phyloP scores from a whole-genome alignment of 805 yeast species.

The Wickerhamomyces subpelliculosus region DNA sequence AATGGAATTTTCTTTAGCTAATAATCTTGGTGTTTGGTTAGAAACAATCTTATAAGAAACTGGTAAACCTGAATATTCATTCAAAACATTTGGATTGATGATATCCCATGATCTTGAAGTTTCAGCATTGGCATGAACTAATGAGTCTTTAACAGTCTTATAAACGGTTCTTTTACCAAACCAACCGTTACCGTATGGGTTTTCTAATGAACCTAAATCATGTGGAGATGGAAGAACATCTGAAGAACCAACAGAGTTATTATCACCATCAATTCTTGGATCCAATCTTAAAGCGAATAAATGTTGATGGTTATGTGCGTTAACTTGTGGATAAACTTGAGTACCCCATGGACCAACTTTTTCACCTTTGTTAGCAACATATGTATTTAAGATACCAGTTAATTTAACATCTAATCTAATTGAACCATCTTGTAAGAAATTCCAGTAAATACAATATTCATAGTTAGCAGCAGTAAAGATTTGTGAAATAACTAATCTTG shows the following conservation, averaged over 20 bases:
- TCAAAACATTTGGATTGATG: slow-evolving; percentile 61
- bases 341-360: slow-evolving; percentile 75
- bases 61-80: slow-evolving; percentile 69
- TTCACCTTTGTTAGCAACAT: slow-evolving; percentile 56
- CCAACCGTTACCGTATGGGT: slow-evolving; percentile 76
- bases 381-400: slow-evolving; percentile 80
- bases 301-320: slow-evolving; percentile 86
- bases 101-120: slow-evolving; percentile 74
- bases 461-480: slow-evolving; percentile 84
- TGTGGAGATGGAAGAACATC: slow-evolving; percentile 57
- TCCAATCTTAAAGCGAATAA: slow-evolving; percentile 70
- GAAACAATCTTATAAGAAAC: slow-evolving; percentile 73
- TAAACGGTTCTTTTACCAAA: slow-evolving; percentile 56
- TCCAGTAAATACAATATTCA: slow-evolving; percentile 82
- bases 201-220: slow-evolving; percentile 60
- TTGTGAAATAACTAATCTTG: slow-evolving; percentile 67
- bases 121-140: slow-evolving; percentile 51
- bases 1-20: slow-evolving; percentile 68
- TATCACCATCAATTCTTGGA: slow-evolving; percentile 77
- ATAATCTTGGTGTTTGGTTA: slow-evolving; percentile 62
- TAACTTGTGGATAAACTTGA: slow-evolving; percentile 68
- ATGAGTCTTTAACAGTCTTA: slow-evolving; percentile 61
- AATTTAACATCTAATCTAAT: slow-evolving; percentile 73
- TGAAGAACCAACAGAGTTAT: slow-evolving; percentile 62
- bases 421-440: slow-evolving; percentile 77